A percentile compares a stretch with the other conserved stretches of the same genome.
These are phyloP conservation scores for Lunasporangiospora selenospora DNA, from an alignment of 192 early-diverging fungal species.

Conservation along the genomic window DNA sequence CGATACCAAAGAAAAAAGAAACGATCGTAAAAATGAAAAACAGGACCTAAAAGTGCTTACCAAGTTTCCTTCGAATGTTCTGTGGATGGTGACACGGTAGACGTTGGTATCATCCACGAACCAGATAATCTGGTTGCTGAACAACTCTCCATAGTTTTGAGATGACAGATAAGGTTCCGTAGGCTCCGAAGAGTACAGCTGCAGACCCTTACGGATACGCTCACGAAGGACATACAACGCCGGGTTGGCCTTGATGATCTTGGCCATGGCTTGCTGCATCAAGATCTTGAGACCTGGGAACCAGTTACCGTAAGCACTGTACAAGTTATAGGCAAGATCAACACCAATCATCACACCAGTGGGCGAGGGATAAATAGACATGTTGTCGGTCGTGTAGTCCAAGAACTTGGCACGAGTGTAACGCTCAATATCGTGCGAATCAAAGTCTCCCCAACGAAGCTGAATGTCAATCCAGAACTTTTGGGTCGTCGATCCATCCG, in stretches of 20 bases:
- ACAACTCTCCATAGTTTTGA: constrained; percentile 95
- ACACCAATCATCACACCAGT: constrained; percentile 97
- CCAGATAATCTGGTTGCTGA: constrained; percentile 99
- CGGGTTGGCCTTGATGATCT: constrained; percentile 99
- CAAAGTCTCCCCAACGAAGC: constrained; percentile 98
- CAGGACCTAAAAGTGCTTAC: too few relatives aligned
- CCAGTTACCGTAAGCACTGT: constrained; percentile 97
- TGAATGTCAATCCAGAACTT: constrained; percentile 99
- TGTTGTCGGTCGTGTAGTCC: constrained; percentile 98
- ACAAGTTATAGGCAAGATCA: constrained; percentile 96
- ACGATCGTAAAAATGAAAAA: constrained; percentile 9
- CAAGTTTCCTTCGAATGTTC: constrained; percentile 99
- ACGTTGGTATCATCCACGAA: constrained; percentile 99
- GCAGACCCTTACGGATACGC: constrained; percentile 97
- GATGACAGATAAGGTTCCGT: constrained; percentile 98
- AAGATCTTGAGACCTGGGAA: constrained; percentile 99
- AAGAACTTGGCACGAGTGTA: constrained; percentile 98
- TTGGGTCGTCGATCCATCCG: constrained; percentile 96
- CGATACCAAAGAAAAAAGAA: not conserved
- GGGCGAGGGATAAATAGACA: constrained; percentile 99
- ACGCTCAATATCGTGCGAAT: constrained; percentile 99
- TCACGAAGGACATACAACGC: constrained; percentile 97
- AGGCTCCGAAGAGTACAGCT: constrained; percentile 98
- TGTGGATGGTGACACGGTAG: constrained; percentile 99
- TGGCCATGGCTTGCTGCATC: constrained; percentile 96